phyloP scores from a whole-genome alignment of 2,329 filamentous ascomycete genomes.

The Rhytidhysteron rufulum region DNA sequence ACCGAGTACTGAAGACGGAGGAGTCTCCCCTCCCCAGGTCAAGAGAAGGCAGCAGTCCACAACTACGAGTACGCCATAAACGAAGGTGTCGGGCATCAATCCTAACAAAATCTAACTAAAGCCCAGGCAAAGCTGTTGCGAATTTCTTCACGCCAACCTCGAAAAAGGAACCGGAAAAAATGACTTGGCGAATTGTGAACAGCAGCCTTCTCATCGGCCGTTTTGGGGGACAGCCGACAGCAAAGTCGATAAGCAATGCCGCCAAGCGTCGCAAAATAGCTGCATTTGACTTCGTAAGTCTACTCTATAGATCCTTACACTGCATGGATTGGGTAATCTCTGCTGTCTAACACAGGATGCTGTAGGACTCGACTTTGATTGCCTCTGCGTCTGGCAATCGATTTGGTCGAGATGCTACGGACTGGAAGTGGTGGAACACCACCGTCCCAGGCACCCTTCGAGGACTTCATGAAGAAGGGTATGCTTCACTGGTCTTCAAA shows the following conservation, averaged over 20 bases:
- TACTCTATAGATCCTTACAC: background rate
- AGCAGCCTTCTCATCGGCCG: constrained; percentile 73
- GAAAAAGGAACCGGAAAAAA: constrained; percentile 70
- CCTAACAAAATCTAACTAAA: background rate
- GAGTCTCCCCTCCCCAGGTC: constrained; percentile 55
- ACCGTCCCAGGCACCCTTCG: constrained; percentile 65
- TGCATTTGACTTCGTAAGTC: constrained; percentile 37
- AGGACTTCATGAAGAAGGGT: constrained; percentile 68
- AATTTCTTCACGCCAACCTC: constrained; percentile 87
- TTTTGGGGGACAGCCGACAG: constrained; percentile 48
- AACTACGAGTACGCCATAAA: constrained; percentile 48
- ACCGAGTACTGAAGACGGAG: constrained; percentile 33
- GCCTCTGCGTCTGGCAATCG: constrained; percentile 74
- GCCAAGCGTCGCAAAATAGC: constrained; percentile 25
- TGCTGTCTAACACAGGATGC: background rate
- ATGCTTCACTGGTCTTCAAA: constrained; percentile 12
- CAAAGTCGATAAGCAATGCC: constrained; percentile 7
- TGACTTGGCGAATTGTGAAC: constrained; percentile 64
- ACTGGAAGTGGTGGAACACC: constrained; percentile 94
- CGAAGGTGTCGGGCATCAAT: background rate
- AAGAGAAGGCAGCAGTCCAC: constrained; percentile 54
- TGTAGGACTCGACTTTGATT: constrained; percentile 83
- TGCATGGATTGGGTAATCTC: background rate
- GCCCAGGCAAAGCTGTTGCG: constrained; percentile 63
- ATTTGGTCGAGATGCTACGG: constrained; percentile 64